Conservation (phyloP, 345 rosid genomes). For the Lepidium sativum region DNA sequence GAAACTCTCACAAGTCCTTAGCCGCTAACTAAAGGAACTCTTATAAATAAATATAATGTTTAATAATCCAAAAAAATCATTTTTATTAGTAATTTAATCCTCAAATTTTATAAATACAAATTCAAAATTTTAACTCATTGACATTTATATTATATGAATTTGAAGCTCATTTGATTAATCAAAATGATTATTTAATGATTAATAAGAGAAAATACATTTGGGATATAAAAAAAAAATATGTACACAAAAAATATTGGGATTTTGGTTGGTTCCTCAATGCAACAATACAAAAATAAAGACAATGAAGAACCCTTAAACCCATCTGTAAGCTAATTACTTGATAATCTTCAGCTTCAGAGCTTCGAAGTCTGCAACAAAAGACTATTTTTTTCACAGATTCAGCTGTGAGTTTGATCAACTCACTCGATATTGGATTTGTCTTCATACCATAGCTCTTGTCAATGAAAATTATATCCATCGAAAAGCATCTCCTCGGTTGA, state of each 20-base stretch:
- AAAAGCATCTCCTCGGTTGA: conserved; percentile 5
- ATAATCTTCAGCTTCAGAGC: conserved; percentile 8
- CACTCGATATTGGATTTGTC: neutral
- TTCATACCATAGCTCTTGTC: conserved; percentile 13
- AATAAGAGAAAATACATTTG: neutral
- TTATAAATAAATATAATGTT: neutral
- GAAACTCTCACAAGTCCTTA: neutral
- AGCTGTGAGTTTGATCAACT: neutral
- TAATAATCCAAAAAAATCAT: too few relatives aligned
- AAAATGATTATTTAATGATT: neutral
- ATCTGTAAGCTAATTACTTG: neutral
- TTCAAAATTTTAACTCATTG: neutral
- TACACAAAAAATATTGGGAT: neutral
- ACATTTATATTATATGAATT: neutral
- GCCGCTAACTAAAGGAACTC: neutral
- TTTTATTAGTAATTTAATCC: neutral
- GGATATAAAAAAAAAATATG: neutral
- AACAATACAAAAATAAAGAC: conserved; percentile 4
- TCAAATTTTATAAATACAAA: neutral
- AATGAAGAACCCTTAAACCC: conserved; percentile 15
- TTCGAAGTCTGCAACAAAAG: conserved; percentile 17
- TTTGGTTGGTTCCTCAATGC: conserved; percentile 17
- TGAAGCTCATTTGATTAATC: neutral
- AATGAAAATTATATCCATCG: neutral
- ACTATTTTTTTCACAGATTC: neutral